phyloP scores from a whole-genome alignment of 2,329 filamentous ascomycete species.

The Trichophyton benhamiae region DNA sequence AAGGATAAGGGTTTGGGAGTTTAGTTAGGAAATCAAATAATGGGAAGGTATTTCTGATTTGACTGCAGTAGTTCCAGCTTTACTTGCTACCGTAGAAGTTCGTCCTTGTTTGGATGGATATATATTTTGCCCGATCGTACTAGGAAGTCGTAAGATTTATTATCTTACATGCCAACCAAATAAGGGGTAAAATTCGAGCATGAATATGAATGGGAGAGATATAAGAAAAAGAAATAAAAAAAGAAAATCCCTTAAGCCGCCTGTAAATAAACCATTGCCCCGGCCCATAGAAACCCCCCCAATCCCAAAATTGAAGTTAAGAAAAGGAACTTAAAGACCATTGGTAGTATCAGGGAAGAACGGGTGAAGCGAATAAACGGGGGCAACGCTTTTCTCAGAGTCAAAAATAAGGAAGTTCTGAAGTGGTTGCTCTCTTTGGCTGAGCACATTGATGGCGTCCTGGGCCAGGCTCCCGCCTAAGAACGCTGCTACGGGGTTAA shows the following conservation, averaged over 20 bases:
- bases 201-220: too few species aligned
- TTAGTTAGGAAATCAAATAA: neutral
- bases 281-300: neutral
- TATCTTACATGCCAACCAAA: neutral
- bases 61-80: too few species aligned
- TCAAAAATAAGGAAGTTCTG: conserved; percentile 93
- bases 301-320: neutral
- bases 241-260: neutral
- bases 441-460: conserved; percentile 93
- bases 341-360: conserved; percentile 31
- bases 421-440: conserved; percentile 80
- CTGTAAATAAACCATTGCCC: neutral
- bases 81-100: neutral
- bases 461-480: conserved; percentile 84
- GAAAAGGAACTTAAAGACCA: neutral
- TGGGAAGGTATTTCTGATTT: neutral
- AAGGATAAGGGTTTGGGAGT: neutral
- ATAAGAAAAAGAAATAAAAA: neutral
- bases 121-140: neutral
- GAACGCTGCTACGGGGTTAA: conserved; percentile 77
- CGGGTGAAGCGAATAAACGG: conserved; percentile 72
- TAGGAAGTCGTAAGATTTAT: neutral
- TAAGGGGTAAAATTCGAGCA: too few species aligned
- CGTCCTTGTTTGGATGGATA: too few species aligned
- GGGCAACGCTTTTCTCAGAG: conserved; percentile 64